phyloP scores from a whole-genome alignment of 1,284 basidiomycete genomes.

The Takashimella tepidaria region DNA sequence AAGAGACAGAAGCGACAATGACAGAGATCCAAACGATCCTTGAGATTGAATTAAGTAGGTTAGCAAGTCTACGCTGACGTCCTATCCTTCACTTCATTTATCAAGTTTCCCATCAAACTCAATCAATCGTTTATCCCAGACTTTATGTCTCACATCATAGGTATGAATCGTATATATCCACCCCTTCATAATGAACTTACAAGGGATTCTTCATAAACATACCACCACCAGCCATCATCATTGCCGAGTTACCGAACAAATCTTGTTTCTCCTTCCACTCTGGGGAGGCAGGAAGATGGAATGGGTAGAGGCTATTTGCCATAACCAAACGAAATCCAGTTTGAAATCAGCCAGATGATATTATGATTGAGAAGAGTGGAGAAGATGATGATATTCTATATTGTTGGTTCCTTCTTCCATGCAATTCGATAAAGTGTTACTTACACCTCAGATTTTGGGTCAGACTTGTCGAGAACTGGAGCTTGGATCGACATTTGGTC shows the following conservation, averaged over 20 bases:
- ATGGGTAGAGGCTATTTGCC: too few relatives aligned
- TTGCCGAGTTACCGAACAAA: constrained; percentile 29
- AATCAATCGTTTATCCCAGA: too few relatives aligned
- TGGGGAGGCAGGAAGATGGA: constrained; percentile 35
- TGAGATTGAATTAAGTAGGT: too few relatives aligned
- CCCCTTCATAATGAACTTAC: too few relatives aligned
- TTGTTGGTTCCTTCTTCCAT: neutral
- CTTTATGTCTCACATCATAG: too few relatives aligned
- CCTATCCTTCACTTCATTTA: too few relatives aligned
- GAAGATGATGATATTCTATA: too few relatives aligned
- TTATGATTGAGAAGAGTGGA: neutral
- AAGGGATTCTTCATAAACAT: constrained; percentile 46
- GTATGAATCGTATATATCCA: too few relatives aligned
- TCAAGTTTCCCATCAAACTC: too few relatives aligned
- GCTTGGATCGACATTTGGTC: constrained; percentile 38
- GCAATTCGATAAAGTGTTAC: constrained; percentile 4
- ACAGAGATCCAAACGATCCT: constrained; percentile 41
- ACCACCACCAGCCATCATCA: constrained; percentile 44
- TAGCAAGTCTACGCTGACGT: too few relatives aligned
- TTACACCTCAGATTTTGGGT: constrained; percentile 39
- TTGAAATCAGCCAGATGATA: constrained; percentile 2
- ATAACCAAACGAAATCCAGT: too few relatives aligned
- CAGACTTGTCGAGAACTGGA: constrained; percentile 41
- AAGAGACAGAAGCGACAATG: constrained; percentile 28
- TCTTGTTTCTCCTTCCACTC: constrained; percentile 42